Base-by-base conservation (phyloP, 192 early-diverging fungal species). In the Podila minutissima region DNA sequence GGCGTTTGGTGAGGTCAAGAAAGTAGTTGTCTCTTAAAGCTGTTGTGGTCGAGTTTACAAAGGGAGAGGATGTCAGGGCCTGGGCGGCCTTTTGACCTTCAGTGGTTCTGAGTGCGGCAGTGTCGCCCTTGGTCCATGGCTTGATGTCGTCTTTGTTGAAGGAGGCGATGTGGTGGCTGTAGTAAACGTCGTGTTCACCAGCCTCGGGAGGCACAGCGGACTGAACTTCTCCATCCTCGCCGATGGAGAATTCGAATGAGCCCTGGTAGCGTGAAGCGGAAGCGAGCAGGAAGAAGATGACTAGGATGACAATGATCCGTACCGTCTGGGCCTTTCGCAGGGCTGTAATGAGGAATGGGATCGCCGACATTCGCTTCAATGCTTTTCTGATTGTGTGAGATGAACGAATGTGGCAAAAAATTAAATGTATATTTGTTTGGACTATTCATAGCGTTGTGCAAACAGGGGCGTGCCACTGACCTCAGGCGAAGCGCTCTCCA, bases 181-280 rank as follows among this genome's bases (percentile, higher is more conserved):
- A 73, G 32, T 69, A 59, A 22, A 79, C 32, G 31, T 79, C 51
- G 55, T 62, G 53, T 37, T 76, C 68, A 2, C 53, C 12, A 28
- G 12, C 37, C 3, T 33, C 31, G 3, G 66, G n/a, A 24, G 75
- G 70, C 10, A 72, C 6, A 33, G 31, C 48, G 3, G 77, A 69
- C 58, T 81, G 71, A 37, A 81, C 77, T 22, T 73, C 66, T 22
- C 77, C 77, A 38, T 81, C 77, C 20, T 81, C 77, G n/a, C 72
- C 77, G 29, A 73, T 81, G 8, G 71, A 73, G 26, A 72, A 73
- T 19, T 81, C 77, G 50, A 73, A 38, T 5, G 77, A 73, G 57
- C 77, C 77, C 8, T 81, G 77, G 57, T 81, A 81, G 5, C 77
- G 65, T 11, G 77, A 81, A 20, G 73, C 57, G 29, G 77, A 81